Evolutionary conservation across 345 rosid genomes (phyloP).

Genomic region (Clausena lansium): DNA sequence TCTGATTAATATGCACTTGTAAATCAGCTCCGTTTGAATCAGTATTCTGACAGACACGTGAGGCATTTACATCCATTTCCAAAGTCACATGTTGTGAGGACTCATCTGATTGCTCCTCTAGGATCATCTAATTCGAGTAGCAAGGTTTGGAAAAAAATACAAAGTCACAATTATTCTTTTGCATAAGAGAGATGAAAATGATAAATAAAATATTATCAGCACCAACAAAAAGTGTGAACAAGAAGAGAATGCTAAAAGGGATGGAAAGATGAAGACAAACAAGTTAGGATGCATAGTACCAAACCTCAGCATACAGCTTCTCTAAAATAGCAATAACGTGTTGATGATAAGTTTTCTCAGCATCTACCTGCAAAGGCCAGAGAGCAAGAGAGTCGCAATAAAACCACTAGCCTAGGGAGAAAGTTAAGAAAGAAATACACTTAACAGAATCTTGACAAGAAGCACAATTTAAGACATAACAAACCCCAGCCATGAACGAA

Average conservation of each 20-base stretch:
- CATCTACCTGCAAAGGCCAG: constrained; percentile 64
- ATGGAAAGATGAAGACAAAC: not conserved
- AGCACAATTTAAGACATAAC: too few relatives aligned
- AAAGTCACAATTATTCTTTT: constrained; percentile 13
- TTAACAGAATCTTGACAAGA: not conserved
- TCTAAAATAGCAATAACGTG: constrained; percentile 67
- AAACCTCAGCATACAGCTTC: constrained; percentile 72
- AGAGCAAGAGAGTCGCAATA: not conserved
- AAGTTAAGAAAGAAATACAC: not conserved
- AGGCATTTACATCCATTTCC: constrained; percentile 25
- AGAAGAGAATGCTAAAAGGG: not conserved
- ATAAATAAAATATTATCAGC: constrained; percentile 5
- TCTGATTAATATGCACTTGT: constrained; percentile 23
- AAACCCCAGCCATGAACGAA: too few relatives aligned
- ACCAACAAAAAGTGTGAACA: too few relatives aligned
- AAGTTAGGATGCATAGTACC: constrained; percentile 14
- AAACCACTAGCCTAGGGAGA: not conserved
- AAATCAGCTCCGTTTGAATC: constrained; percentile 31
- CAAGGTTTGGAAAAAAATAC: constrained; percentile 2
- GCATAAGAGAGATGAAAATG: not conserved
- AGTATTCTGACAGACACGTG: constrained; percentile 21
- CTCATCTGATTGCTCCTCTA: constrained; percentile 50
- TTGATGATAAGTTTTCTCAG: constrained; percentile 82
- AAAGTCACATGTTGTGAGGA: constrained; percentile 26
- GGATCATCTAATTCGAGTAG: constrained; percentile 43